phyloP scores from a whole-genome alignment of 1,139 yeast genomes.

The Spathaspora sp. region DNA sequence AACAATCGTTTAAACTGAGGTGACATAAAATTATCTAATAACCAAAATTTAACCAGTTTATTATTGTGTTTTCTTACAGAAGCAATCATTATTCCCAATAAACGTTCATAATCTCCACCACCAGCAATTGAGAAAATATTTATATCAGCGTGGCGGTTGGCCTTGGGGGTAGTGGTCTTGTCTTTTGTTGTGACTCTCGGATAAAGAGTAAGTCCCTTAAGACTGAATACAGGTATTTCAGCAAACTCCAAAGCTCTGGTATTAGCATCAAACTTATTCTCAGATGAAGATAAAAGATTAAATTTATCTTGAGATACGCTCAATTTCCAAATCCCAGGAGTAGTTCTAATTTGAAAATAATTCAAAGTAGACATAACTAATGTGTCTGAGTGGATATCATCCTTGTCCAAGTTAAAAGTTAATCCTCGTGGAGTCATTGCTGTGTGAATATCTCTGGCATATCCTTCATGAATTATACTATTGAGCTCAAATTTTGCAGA shows the following conservation, averaged over 20 bases:
- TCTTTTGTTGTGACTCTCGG: slow-evolving; percentile 39
- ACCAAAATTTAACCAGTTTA: slow-evolving; percentile 79
- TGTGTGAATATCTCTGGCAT: slow-evolving; percentile 46
- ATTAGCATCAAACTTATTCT: slow-evolving; percentile 28
- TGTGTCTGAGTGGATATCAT: slow-evolving; percentile 42
- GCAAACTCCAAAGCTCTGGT: slow-evolving; percentile 16
- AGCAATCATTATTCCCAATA: slow-evolving; percentile 73
- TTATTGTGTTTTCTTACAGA: slow-evolving; percentile 66
- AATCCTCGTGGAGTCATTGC: slow-evolving; percentile 52
- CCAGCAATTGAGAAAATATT: slow-evolving; percentile 84
- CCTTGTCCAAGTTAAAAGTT: slow-evolving; percentile 30
- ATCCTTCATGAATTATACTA: slow-evolving; percentile 67
- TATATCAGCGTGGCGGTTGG: slow-evolving; percentile 50
- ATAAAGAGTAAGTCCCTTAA: slow-evolving; percentile 47
- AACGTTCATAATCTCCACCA: slow-evolving; percentile 74
- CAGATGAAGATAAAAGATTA: slow-evolving; percentile 38
- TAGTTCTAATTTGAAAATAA: slow-evolving; percentile 68
- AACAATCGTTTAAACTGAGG: slow-evolving; percentile 61
- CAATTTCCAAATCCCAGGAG: slow-evolving; percentile 67
- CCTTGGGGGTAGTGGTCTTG: slow-evolving; percentile 1
- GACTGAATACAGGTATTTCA: slow-evolving; percentile 31
- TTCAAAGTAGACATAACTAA: slow-evolving; percentile 72
- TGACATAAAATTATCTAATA: slow-evolving; percentile 76
- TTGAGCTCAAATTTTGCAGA: slow-evolving; percentile 32
- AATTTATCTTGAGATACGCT: slow-evolving; percentile 35